These are phyloP conservation scores for Calycina marina DNA, from an alignment of 2,329 filamentous ascomycete genomes.

Conservation along the genomic window DNA sequence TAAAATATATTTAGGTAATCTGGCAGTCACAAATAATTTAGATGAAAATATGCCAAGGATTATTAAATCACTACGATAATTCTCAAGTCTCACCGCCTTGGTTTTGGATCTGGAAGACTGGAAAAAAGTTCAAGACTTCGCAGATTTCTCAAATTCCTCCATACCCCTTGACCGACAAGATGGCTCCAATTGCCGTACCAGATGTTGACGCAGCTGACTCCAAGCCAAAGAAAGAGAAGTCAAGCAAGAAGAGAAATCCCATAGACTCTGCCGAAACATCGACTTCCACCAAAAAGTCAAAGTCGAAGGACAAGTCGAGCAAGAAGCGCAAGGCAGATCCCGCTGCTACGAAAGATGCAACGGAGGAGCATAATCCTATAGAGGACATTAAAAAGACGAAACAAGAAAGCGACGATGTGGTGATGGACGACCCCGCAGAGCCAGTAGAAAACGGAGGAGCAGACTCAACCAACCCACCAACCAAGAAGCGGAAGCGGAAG, in stretches of 20 bases:
- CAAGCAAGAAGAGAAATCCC: conserved; percentile 14
- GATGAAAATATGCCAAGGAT: too few relatives aligned
- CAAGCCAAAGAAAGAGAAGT: conserved; percentile 20
- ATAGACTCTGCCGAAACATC: neutral
- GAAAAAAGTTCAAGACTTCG: too few relatives aligned
- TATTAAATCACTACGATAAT: too few relatives aligned
- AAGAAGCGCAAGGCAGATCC: conserved; percentile 16
- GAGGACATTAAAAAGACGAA: neutral
- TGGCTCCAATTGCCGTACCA: too few relatives aligned
- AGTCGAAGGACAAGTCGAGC: conserved; percentile 19
- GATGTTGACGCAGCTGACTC: too few relatives aligned
- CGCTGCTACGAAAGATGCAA: neutral
- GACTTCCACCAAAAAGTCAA: conserved; percentile 7
- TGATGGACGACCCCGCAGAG: neutral
- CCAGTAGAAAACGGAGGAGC: conserved; percentile 6
- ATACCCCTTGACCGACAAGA: too few relatives aligned
- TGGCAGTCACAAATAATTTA: too few relatives aligned
- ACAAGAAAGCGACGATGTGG: neutral
- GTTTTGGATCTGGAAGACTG: too few relatives aligned
- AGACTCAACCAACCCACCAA: too few relatives aligned
- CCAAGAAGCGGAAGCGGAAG: conserved; percentile 66
- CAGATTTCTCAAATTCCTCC: neutral
- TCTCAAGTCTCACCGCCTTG: too few relatives aligned
- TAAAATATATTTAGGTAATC: too few relatives aligned
- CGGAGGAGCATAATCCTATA: neutral